Conservation (phyloP, 2,329 filamentous ascomycete species). For the Chrysoporthe puriensis region DNA sequence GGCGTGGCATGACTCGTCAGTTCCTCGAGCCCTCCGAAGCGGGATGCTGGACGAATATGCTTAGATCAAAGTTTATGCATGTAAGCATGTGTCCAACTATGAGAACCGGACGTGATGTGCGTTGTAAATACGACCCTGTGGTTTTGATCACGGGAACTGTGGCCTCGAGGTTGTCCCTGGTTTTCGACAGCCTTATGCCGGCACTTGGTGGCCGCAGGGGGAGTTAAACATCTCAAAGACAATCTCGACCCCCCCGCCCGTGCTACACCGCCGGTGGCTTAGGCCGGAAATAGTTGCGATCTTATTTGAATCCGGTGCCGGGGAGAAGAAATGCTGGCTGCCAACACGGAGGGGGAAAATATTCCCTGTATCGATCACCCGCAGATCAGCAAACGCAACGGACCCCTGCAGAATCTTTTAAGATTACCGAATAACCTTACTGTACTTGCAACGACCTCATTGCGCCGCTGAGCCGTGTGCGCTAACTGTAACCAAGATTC, state of each 20-base stretch:
- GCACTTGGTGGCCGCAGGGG: background rate
- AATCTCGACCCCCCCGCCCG: background rate
- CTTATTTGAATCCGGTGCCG: background rate
- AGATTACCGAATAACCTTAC: background rate
- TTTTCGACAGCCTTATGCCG: conserved; percentile 9
- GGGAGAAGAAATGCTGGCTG: background rate
- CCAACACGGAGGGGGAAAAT: background rate
- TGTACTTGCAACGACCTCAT: background rate
- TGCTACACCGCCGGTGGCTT: too few species aligned
- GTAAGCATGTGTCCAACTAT: background rate
- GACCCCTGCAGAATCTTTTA: background rate
- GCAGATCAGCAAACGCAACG: background rate
- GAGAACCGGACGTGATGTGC: background rate
- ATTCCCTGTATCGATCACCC: background rate
- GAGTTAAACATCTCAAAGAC: background rate
- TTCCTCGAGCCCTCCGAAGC: conserved; percentile 12
- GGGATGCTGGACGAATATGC: background rate
- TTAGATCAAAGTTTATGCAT: background rate
- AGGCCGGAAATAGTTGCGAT: background rate
- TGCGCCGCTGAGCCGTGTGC: background rate
- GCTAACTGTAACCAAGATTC: background rate
- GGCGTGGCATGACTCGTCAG: conserved; percentile 24
- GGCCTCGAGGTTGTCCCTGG: background rate
- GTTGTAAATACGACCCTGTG: background rate
- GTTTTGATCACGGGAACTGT: background rate